Evolutionary conservation across 768 basidiomycete genomes (phyloP), one percentile per base, ranked within the genome.

Genomic region (Serendipita vermifera): DNA sequence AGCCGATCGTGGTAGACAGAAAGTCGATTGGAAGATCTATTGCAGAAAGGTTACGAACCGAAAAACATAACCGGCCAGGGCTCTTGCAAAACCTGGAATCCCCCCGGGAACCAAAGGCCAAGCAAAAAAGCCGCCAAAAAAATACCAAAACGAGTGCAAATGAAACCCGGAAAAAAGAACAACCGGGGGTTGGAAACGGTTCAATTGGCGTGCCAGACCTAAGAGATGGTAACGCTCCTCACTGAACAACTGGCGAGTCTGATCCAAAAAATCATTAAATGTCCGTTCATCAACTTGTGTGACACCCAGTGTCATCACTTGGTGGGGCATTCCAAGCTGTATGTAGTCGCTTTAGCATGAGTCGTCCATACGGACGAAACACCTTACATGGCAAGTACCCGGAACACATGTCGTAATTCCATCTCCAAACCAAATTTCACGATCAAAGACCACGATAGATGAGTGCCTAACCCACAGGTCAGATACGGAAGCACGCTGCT

Each of bases 371-470:
- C 4, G 7, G 11, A n/a, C 20, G 32, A 43, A 43, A 26, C 13
- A 43, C 20, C 85, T 58, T 66, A 87, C 87, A 71, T 91, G 90
- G 2, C 92, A 91, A 61, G 72, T 74, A 11, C 92, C 91, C 0
- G 93, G 92, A 1, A 63, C 61, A 0, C 83, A 80, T 22, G 77
- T 77, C 46, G 64, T 70, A 57, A 97, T 91, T 2, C 93, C 93
- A 62, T 82, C 87, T 1, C 93, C 92, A 66, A 91, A 98, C 64
- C 87, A 94, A 29, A 89, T 71, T 65, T 98, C 93, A 62, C 82
- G 81, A 2, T 81, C 81, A 67, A 80, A 96, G 3, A 84, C 82
- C 41, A 96, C 91, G 20, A 97, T 77, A 13, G 88, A 90, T 0
- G 92, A 93, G 68, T 98, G 93, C 91, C 89, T 87, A 3, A 33